Conservation (phyloP, 345 rosid species). For the Cardiospermum halicacabum region DNA sequence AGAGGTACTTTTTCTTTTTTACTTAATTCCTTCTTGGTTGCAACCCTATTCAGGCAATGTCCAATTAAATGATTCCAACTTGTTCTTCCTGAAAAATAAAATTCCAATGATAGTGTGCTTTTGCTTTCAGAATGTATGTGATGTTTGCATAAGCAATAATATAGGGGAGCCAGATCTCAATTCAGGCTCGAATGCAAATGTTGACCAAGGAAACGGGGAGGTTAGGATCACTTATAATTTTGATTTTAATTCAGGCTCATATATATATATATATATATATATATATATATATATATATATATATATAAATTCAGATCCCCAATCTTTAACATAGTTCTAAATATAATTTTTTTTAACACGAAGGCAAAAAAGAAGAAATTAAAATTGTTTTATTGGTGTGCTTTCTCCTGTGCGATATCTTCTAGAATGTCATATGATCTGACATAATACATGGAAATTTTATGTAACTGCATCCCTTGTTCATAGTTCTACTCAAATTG, state of each 20-base stretch:
- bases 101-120: slow-evolving; percentile 6
- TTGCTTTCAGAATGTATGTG: slow-evolving; percentile 15
- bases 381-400: no score
- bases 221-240: slow-evolving; percentile 10
- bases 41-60: no score
- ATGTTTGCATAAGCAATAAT: slow-evolving; percentile 11
- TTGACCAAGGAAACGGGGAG: slow-evolving; percentile 20
- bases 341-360: no score
- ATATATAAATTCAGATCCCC: no score
- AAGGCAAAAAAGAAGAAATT: no score
- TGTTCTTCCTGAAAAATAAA: neutral
- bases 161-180: slow-evolving; percentile 6
- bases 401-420: no score
- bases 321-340: no score
- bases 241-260: no score
- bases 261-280: no score
- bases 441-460: neutral
- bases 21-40: neutral
- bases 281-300: no score
- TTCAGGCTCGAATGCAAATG: slow-evolving; percentile 12
- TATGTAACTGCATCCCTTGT: neutral
- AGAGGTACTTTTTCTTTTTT: slow-evolving; percentile 23
- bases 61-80: no score
- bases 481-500: neutral
- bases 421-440: no score